These are phyloP conservation scores for Fusarium abutilonis DNA, from an alignment of 2,329 filamentous ascomycete genomes.

Conservation along the genomic window DNA sequence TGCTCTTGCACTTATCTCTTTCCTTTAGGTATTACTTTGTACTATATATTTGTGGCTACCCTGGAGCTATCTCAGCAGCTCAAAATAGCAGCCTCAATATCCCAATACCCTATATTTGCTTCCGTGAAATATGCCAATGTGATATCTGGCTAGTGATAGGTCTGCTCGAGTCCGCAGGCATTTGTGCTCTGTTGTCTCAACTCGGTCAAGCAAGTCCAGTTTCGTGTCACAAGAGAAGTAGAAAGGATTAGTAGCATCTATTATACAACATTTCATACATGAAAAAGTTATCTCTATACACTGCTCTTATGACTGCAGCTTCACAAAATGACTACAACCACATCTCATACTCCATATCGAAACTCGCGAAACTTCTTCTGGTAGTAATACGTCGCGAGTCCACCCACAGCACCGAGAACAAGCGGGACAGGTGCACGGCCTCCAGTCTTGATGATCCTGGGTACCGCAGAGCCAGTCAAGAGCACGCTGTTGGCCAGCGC, in stretches of 20 bases:
- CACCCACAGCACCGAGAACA: slow-evolving; percentile 48
- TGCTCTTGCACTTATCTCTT: no score
- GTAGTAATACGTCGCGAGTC: slow-evolving; percentile 54
- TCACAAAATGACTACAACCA: neutral
- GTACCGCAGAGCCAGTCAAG: slow-evolving; percentile 51
- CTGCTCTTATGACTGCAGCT: rapidly evolving
- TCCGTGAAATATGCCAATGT: no score
- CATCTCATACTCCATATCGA: slow-evolving; percentile 50
- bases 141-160: no score
- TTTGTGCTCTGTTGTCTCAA: no score
- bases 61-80: no score
- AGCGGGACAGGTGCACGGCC: slow-evolving; percentile 51
- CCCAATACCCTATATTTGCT: no score
- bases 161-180: no score
- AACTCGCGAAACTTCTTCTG: slow-evolving; percentile 56
- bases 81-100: no score
- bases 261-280: slow-evolving; percentile 9
- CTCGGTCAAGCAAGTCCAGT: no score
- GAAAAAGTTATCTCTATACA: rapidly evolving
- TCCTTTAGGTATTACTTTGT: no score
- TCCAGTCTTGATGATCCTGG: slow-evolving; percentile 53
- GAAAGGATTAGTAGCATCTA: neutral
- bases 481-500: slow-evolving; percentile 54
- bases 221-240: neutral
- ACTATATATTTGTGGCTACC: no score